phyloP scores from a whole-genome alignment of 768 basidiomycete species.

The Cyclocybe aegerita region DNA sequence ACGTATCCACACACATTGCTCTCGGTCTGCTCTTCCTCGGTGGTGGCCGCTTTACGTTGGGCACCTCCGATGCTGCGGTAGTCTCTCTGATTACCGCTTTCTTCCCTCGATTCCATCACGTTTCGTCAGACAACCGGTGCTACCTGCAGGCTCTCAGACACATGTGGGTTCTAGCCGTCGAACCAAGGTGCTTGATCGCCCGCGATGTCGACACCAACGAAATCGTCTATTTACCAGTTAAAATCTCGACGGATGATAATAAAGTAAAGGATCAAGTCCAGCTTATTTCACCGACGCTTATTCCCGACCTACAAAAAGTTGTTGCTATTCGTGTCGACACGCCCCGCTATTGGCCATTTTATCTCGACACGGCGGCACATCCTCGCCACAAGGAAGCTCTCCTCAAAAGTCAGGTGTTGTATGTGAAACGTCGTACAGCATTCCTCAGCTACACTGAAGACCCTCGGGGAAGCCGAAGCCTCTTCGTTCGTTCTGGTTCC shows the following conservation, averaged over 20 bases:
- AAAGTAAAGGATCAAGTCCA: conserved; percentile 64
- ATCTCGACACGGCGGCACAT: conserved; percentile 71
- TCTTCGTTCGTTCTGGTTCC: conserved; percentile 86
- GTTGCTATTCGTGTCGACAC: conserved; percentile 87
- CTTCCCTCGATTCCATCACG: conserved; percentile 83
- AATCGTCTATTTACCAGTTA: conserved; percentile 90
- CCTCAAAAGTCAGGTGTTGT: conserved; percentile 77
- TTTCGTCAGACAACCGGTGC: conserved; percentile 83
- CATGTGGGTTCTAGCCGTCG: conserved; percentile 93
- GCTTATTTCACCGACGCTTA: conserved; percentile 89
- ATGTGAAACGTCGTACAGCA: conserved; percentile 89
- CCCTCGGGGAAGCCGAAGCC: conserved; percentile 87
- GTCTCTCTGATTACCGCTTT: conserved; percentile 89
- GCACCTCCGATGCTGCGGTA: conserved; percentile 88
- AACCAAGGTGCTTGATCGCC: conserved; percentile 89
- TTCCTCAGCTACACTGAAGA: conserved; percentile 94
- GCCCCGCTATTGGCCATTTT: conserved; percentile 94
- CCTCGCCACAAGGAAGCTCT: conserved; percentile 69
- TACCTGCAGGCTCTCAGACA: conserved; percentile 93
- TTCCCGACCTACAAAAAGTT: conserved; percentile 84
- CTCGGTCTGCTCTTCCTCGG: conserved; percentile 92
- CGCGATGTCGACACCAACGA: conserved; percentile 91
- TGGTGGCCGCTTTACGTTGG: conserved; percentile 87
- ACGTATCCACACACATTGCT: conserved; percentile 88
- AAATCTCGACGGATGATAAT: conserved; percentile 75